Conservation (phyloP, 768 basidiomycete species). For the Suillus americanus region DNA sequence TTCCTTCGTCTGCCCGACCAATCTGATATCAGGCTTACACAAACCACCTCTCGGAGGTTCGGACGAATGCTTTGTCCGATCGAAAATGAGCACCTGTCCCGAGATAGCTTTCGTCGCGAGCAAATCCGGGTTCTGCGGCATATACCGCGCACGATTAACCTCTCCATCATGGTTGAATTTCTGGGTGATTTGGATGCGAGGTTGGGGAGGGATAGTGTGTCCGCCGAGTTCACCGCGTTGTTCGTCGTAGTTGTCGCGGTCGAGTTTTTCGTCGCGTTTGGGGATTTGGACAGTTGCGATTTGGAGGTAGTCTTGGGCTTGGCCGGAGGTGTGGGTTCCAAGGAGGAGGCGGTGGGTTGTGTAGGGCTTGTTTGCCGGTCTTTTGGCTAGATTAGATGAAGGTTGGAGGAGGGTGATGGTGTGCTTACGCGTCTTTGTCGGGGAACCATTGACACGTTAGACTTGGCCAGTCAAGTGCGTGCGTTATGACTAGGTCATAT, state of each 20-base stretch:
- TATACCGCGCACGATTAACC: slow-evolving; percentile 96
- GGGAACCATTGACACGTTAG: slow-evolving; percentile 99
- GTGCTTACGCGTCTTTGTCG: slow-evolving; percentile 85
- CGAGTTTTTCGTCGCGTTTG: slow-evolving; percentile 80
- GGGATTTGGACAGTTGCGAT: slow-evolving; percentile 95
- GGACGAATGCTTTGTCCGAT: slow-evolving; percentile 94
- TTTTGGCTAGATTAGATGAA: slow-evolving; percentile 28
- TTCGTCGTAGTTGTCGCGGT: slow-evolving; percentile 82
- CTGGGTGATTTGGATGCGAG: slow-evolving; percentile 88
- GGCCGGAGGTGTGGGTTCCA: slow-evolving; percentile 96
- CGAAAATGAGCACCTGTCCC: slow-evolving; percentile 93
- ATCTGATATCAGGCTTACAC: slow-evolving; percentile 87
- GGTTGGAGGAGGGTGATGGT: background rate
- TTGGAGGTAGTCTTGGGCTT: slow-evolving; percentile 92
- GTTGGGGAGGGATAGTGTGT: slow-evolving; percentile 79
- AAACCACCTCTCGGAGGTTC: slow-evolving; percentile 84
- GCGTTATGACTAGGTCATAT: slow-evolving; percentile 96
- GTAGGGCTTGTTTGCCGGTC: slow-evolving; percentile 90
- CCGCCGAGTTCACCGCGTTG: slow-evolving; percentile 95
- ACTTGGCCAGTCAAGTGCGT: slow-evolving; percentile 97
- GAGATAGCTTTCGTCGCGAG: slow-evolving; percentile 93
- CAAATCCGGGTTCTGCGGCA: slow-evolving; percentile 98
- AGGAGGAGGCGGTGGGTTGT: slow-evolving; percentile 92
- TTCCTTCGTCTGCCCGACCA: slow-evolving; percentile 90
- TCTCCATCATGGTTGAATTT: slow-evolving; percentile 94